phyloP scores from a whole-genome alignment of 768 basidiomycete species.

The Sarcodon aspratus region DNA sequence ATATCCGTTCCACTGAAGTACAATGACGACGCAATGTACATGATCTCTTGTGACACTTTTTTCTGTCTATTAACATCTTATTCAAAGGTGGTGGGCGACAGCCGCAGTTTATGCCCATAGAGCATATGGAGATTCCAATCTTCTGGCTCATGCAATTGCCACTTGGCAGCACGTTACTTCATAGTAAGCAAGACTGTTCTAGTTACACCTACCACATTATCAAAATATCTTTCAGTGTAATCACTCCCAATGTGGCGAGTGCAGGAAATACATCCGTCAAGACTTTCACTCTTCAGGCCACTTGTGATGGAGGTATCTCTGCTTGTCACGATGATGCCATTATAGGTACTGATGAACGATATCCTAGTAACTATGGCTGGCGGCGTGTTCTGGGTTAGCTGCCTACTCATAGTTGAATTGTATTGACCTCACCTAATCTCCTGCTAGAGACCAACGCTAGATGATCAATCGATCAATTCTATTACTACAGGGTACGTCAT shows the following conservation, averaged over 20 bases:
- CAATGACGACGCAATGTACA: slow-evolving; percentile 38
- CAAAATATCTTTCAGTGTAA: slow-evolving; percentile 19
- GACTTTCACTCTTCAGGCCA: slow-evolving; percentile 25
- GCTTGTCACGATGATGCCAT: too few relatives aligned
- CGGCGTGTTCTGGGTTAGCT: slow-evolving; percentile 35
- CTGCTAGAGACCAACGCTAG: slow-evolving; percentile 22
- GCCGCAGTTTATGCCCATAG: slow-evolving; percentile 38
- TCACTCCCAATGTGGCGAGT: slow-evolving; percentile 28
- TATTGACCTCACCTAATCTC: too few relatives aligned
- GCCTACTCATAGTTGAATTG: too few relatives aligned
- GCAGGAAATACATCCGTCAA: slow-evolving; percentile 29
- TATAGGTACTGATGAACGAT: too few relatives aligned
- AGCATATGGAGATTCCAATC: slow-evolving; percentile 30
- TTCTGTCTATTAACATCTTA: neutral
- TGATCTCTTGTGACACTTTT: neutral
- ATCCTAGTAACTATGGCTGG: slow-evolving; percentile 29
- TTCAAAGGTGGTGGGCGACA: slow-evolving; percentile 38
- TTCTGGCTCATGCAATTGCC: slow-evolving; percentile 31
- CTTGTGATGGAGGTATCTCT: slow-evolving; percentile 31
- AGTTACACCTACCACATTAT: neutral
- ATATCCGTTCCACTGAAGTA: neutral
- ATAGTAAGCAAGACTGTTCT: slow-evolving; percentile 22
- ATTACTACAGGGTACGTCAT: slow-evolving; percentile 36
- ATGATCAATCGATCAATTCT: slow-evolving; percentile 34
- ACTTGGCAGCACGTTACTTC: slow-evolving; percentile 37